These are phyloP conservation scores for Trichothecium roseum DNA, from an alignment of 2,329 filamentous ascomycete genomes.

Conservation along the genomic window DNA sequence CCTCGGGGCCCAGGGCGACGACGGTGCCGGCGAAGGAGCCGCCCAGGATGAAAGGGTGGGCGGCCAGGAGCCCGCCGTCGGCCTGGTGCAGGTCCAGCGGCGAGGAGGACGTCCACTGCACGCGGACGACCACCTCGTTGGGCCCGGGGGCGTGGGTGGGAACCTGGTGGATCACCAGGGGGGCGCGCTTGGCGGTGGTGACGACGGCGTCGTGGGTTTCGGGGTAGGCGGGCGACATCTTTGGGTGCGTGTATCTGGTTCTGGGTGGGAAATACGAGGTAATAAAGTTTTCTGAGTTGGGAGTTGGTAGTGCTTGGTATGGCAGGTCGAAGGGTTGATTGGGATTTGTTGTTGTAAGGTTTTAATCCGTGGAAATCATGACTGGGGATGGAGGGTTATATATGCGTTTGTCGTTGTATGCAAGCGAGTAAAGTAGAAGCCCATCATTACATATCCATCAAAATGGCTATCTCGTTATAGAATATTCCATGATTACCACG, in stretches of 20 bases:
- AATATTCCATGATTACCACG: no score
- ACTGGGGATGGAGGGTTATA: no score
- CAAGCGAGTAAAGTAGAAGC: no score
- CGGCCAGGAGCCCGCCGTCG: slow-evolving; percentile 45
- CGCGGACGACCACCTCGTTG: slow-evolving; percentile 41
- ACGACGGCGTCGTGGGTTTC: slow-evolving; percentile 51
- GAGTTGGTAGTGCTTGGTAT: no score
- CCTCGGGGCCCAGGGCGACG: slow-evolving; percentile 33
- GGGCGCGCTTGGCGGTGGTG: slow-evolving; percentile 39
- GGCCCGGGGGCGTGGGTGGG: slow-evolving; percentile 19
- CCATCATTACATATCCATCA: no score
- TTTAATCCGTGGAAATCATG: no score
- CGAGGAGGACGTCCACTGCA: slow-evolving; percentile 49
- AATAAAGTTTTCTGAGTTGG: no score
- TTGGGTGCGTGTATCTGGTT: not conserved
- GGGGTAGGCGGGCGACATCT: not conserved
- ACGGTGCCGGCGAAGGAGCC: slow-evolving; percentile 42
- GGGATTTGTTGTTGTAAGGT: no score
- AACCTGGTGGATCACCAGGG: slow-evolving; percentile 45
- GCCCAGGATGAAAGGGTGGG: slow-evolving; percentile 39
- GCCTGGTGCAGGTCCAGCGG: slow-evolving; percentile 53
- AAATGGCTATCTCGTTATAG: no score
- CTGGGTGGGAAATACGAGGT: no score
- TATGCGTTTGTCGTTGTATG: no score
- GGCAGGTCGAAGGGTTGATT: no score